These are phyloP conservation scores for Pichia cabralensis DNA, from an alignment of 805 yeast species.

Conservation along the genomic window DNA sequence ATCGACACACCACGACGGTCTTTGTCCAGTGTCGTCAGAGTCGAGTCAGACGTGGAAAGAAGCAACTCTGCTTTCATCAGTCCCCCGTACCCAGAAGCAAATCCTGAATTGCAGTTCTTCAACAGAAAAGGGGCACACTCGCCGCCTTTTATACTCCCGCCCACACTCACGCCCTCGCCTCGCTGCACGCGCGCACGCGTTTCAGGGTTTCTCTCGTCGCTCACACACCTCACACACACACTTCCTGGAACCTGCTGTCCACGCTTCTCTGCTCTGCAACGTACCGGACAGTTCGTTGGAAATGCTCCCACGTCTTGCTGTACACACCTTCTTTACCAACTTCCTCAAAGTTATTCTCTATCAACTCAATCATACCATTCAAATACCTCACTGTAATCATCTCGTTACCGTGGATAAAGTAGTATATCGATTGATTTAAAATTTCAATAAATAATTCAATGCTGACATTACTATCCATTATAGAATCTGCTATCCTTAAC, in stretches of 20 bases:
- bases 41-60: slow-evolving; percentile 91
- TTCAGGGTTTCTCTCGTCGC: background rate
- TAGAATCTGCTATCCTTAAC: slow-evolving; percentile 85
- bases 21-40: slow-evolving; percentile 85
- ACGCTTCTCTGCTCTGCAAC: slow-evolving; percentile 56
- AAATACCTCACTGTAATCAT: slow-evolving; percentile 65
- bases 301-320: slow-evolving; percentile 33
- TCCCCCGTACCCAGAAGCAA: slow-evolving; percentile 5
- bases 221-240: background rate
- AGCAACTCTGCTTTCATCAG: too few species aligned
- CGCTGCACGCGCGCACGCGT: too few species aligned
- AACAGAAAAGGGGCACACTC: background rate
- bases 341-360: slow-evolving; percentile 48
- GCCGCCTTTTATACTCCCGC: slow-evolving; percentile 2
- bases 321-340: background rate
- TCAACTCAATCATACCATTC: slow-evolving; percentile 78
- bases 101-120: background rate
- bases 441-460: slow-evolving; percentile 84
- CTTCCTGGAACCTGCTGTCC: slow-evolving; percentile 49
- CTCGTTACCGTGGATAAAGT: slow-evolving; percentile 70
- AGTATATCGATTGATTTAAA: slow-evolving; percentile 75
- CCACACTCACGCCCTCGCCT: too few species aligned
- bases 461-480: slow-evolving; percentile 69
- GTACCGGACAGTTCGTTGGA: slow-evolving; percentile 63
- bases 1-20: slow-evolving; percentile 30